A percentile compares a stretch with the other conserved stretches of the same genome.
These are phyloP conservation scores for Yamagishiella unicocca DNA, from an alignment of 139 green algal genomes.

Conservation along the genomic window DNA sequence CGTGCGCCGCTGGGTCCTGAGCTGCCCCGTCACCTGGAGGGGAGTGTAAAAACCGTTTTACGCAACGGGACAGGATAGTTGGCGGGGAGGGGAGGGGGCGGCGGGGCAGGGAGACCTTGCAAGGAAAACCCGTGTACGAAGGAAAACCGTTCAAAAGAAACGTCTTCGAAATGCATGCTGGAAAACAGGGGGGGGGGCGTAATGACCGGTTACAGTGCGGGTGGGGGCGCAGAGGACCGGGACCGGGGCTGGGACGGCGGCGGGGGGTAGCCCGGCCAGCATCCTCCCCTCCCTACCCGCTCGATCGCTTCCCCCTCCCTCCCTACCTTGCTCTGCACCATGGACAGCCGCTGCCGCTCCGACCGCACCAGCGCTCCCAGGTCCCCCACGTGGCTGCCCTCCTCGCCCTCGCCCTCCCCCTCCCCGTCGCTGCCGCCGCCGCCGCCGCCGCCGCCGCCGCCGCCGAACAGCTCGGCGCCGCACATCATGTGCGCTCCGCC, in stretches of 20 bases:
- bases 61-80: too few relatives aligned
- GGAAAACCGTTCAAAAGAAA: too few relatives aligned
- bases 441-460: neutral
- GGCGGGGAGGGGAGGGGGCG: too few relatives aligned
- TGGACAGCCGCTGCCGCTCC: slow-evolving; percentile 8
- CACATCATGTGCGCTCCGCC: neutral
- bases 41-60: too few relatives aligned
- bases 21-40: neutral
- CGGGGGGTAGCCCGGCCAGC: too few relatives aligned
- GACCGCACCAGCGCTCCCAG: neutral
- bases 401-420: neutral
- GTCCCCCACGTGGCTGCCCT: neutral
- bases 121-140: too few relatives aligned
- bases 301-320: neutral
- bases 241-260: too few relatives aligned
- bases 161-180: too few relatives aligned
- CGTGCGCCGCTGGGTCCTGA: neutral
- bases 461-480: neutral
- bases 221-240: too few relatives aligned
- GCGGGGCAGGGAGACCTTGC: too few relatives aligned
- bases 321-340: slow-evolving; percentile 30
- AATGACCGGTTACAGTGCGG: too few relatives aligned
- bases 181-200: too few relatives aligned
- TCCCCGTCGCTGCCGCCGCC: neutral
- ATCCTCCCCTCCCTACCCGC: neutral